These are phyloP conservation scores for Pisolithus sp. DNA, from an alignment of 768 basidiomycete species.

Conservation along the genomic window DNA sequence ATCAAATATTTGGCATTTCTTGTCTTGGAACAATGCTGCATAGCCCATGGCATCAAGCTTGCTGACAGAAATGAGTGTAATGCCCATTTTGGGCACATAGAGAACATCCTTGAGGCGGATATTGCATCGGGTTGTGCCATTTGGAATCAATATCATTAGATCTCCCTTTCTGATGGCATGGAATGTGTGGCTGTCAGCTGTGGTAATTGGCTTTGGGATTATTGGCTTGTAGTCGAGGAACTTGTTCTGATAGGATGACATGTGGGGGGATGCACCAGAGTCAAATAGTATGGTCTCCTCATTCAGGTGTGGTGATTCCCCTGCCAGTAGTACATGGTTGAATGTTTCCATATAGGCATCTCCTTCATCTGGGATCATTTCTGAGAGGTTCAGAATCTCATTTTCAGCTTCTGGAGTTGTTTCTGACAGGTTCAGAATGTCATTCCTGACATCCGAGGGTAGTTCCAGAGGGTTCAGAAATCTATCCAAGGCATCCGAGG, in stretches of 20 bases:
- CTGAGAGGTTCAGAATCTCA: not conserved
- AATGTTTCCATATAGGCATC: not conserved
- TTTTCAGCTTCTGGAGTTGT: not conserved
- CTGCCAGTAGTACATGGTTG: not conserved
- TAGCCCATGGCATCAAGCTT: not conserved
- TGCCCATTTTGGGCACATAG: slow-evolving; percentile 14
- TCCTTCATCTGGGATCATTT: not conserved
- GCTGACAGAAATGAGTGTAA: slow-evolving; percentile 17
- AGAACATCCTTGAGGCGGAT: slow-evolving; percentile 4
- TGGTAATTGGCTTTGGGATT: slow-evolving; percentile 20
- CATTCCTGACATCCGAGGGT: too few relatives aligned
- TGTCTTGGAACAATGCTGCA: not conserved
- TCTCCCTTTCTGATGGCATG: slow-evolving; percentile 12
- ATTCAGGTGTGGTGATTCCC: not conserved
- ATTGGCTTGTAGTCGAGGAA: slow-evolving; percentile 6
- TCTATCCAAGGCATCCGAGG: too few relatives aligned
- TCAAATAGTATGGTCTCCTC: not conserved
- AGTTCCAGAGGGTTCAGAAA: too few relatives aligned
- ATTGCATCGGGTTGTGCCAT: slow-evolving; percentile 2
- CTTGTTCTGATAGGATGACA: not conserved
- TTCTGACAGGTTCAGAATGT: too few relatives aligned
- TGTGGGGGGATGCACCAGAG: not conserved
- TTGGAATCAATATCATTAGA: slow-evolving; percentile 15
- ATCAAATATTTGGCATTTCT: slow-evolving; percentile 3
- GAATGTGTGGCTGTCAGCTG: not conserved